phyloP scores from a whole-genome alignment of 2,329 filamentous ascomycete species.

The Fusarium poae region DNA sequence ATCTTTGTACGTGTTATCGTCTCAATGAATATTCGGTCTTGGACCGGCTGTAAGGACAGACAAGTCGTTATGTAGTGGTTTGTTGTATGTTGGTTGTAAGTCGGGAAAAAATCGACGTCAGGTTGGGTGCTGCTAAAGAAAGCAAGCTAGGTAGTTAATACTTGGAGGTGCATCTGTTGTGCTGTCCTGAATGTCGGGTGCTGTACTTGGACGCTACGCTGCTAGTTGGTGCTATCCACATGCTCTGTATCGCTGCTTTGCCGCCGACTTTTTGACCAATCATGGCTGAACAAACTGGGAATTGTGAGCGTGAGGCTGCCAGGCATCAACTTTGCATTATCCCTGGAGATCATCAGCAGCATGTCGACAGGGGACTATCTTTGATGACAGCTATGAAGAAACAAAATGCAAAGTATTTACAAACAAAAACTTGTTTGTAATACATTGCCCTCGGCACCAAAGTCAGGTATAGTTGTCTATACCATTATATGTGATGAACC shows the following conservation, averaged over 20 bases:
- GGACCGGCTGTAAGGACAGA: not conserved
- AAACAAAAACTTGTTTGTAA: not conserved
- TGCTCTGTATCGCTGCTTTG: constrained; percentile 38
- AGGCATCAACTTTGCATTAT: constrained; percentile 47
- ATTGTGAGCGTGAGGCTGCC: constrained; percentile 42
- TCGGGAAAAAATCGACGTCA: constrained; percentile 17
- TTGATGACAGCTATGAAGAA: constrained; percentile 8
- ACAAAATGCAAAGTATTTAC: not conserved
- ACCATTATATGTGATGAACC: not conserved
- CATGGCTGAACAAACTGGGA: constrained; percentile 27
- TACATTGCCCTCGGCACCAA: not conserved
- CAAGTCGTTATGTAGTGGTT: constrained; percentile 18
- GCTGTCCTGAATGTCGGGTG: constrained; percentile 26
- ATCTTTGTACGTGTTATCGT: constrained; percentile 35
- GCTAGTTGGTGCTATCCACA: constrained; percentile 38
- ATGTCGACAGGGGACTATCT: constrained; percentile 4
- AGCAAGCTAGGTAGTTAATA: constrained; percentile 37
- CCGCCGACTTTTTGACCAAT: constrained; percentile 49
- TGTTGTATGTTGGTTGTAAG: constrained; percentile 9
- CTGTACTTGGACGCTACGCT: constrained; percentile 39
- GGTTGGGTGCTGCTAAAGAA: constrained; percentile 33
- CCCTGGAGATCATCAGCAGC: constrained; percentile 33
- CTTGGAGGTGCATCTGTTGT: constrained; percentile 37
- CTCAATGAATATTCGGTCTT: constrained; percentile 1
- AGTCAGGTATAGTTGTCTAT: not conserved